Conservation (phyloP, 305 asterid genomes). For the Fraxinus albicans region DNA sequence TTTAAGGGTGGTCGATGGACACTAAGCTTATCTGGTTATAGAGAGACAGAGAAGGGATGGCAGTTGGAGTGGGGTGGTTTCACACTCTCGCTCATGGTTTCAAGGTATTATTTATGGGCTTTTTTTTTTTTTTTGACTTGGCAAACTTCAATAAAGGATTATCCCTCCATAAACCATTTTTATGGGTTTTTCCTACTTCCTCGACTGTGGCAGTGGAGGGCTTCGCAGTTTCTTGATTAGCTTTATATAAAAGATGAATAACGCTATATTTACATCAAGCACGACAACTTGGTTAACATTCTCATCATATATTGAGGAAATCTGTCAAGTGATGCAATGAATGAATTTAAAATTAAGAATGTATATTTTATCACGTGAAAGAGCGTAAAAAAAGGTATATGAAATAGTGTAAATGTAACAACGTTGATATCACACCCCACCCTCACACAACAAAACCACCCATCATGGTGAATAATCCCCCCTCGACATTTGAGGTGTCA, state of each 20-base stretch:
- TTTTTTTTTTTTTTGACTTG: conserved; percentile 14
- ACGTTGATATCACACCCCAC: not conserved
- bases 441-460: not conserved
- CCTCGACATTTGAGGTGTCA: not conserved
- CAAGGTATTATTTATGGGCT: not conserved
- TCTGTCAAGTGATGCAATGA: no score
- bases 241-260: conserved; percentile 20
- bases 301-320: no score
- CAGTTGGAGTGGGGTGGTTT: conserved; percentile 14
- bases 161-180: conserved; percentile 22
- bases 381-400: no score
- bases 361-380: no score
- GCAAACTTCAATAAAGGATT: conserved; percentile 25
- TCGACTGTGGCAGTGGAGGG: conserved; percentile 2
- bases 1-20: conserved; percentile 53
- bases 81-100: conserved; percentile 38
- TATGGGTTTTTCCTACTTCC: conserved; percentile 12
- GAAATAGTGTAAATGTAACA: no score
- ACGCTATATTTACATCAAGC: no score
- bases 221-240: conserved; percentile 24
- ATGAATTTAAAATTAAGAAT: no score
- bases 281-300: no score
- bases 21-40: conserved; percentile 47
- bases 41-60: conserved; percentile 32
- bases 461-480: not conserved